Base-by-base conservation (phyloP, 768 basidiomycete species). In the Cystobasidium onofrii region DNA sequence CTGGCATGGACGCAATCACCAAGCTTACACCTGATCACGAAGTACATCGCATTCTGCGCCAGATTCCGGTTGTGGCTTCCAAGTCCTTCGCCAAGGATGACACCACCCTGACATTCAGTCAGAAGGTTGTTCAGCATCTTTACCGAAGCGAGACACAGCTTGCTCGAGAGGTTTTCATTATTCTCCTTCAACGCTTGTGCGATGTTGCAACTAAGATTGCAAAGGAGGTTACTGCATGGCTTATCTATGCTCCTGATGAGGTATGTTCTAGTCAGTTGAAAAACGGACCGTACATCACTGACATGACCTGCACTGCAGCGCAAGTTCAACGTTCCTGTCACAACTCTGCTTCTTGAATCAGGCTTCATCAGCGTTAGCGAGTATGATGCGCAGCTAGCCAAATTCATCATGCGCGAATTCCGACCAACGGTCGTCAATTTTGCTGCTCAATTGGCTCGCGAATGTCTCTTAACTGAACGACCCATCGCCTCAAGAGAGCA, bases 211-310 rank as follows among this genome's bases (percentile, higher is more conserved):
- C 91, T 77, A 91, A 95, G 76, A 95, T 97, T 55, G 91, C 90
- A 20, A 93, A 93, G 81, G 96, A 99, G 82, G 96, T 95, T 6
- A 90, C 93, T 63, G 90, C 90, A 1, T 99, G 96, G 96, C 84
- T 99, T 61, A 83, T 97, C 55, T 96, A 92, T 80, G 91, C 96
- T 1, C 94, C 98, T 80, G 96, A 99, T 80, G 91, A 94, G 83
- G 92, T 93, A 71, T 43, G 43, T 27, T 41, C 23, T 3, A 39
- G 29, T 64, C 31, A 6, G 60, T 23, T 15, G 23, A 31, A 17
- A 9, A 39, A 52, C 67, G 75, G 18, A 36, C 73, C 77, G 23
- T 34, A 15, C 15, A 34, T 33, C 34, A 4, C 44, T 61, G 39
- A 64, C 39, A 6, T 39, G 39, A 6, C 39, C 15, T 39, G 39